These are phyloP conservation scores for Uromyces viciae-fabae DNA, from an alignment of 1,284 basidiomycete genomes.

Conservation along the genomic window DNA sequence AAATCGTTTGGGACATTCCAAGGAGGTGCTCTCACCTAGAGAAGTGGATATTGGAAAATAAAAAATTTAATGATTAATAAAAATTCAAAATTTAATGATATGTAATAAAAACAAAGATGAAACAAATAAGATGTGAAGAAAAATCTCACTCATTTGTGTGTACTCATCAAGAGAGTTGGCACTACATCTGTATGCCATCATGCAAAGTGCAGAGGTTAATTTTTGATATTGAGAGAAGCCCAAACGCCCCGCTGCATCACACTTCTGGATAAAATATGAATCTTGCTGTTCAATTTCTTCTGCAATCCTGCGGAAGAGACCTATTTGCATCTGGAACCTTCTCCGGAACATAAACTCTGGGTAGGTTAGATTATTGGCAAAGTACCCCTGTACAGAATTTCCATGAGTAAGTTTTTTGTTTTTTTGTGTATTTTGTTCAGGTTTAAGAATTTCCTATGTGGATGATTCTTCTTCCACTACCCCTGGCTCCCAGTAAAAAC, in stretches of 20 bases:
- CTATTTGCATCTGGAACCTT: constrained; percentile 11
- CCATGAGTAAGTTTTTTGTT: too few relatives aligned
- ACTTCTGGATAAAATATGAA: background rate
- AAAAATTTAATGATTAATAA: too few relatives aligned
- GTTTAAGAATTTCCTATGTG: too few relatives aligned
- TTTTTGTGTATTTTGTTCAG: too few relatives aligned
- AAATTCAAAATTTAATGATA: background rate
- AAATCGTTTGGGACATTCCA: background rate
- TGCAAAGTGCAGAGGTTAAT: background rate
- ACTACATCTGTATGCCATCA: background rate
- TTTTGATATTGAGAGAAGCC: background rate
- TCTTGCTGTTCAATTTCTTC: constrained; percentile 33
- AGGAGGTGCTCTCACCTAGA: constrained; percentile 9
- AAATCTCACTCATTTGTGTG: background rate
- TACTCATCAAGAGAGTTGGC: constrained; percentile 12
- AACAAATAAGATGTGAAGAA: background rate
- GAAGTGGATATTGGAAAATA: too few relatives aligned
- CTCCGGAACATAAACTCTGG: background rate
- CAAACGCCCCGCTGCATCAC: background rate
- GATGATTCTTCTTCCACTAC: too few relatives aligned
- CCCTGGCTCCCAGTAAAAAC: too few relatives aligned
- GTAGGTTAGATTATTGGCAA: background rate
- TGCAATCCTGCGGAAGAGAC: background rate
- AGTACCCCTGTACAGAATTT: too few relatives aligned
- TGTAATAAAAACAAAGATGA: background rate